Conservation (phyloP, 108 stramenopile genomes). For the Cyclotella sp. region DNA sequence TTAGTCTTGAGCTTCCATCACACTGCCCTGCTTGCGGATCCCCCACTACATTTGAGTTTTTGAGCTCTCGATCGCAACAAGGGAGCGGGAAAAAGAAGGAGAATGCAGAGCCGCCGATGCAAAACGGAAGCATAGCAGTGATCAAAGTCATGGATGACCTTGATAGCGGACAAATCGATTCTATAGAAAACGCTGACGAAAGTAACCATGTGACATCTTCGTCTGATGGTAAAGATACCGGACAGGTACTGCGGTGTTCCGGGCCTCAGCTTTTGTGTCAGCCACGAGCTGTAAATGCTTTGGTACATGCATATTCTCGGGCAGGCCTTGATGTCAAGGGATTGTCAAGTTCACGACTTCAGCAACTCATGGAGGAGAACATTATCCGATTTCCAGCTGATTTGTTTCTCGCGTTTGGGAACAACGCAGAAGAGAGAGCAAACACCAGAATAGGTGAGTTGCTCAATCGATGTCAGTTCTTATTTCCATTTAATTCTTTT, state of each 20-base stretch:
- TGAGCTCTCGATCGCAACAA: constrained; percentile 10
- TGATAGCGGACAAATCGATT: not conserved
- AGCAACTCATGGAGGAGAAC: constrained; percentile 62
- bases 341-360: constrained; percentile 70
- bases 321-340: constrained; percentile 83
- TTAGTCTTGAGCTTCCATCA: constrained; percentile 66
- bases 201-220: constrained; percentile 16
- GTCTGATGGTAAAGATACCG: constrained; percentile 31
- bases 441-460: constrained; percentile 26
- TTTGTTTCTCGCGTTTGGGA: constrained; percentile 58
- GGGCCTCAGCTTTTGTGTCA: constrained; percentile 78
- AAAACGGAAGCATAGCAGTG: not conserved
- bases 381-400: constrained; percentile 74
- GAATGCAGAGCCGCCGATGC: not conserved
- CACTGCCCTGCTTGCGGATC: constrained; percentile 85
- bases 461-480: not conserved
- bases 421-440: not conserved
- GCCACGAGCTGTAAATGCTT: constrained; percentile 73
- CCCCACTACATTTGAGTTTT: constrained; percentile 49
- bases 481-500: not conserved
- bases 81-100: constrained; percentile 8
- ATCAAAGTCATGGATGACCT: not conserved
- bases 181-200: constrained; percentile 11
- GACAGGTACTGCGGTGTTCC: constrained; percentile 79
- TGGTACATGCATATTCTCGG: constrained; percentile 79